Conservation (phyloP, 2,329 filamentous ascomycete species). For the Pseudogymnoascus sp. region DNA sequence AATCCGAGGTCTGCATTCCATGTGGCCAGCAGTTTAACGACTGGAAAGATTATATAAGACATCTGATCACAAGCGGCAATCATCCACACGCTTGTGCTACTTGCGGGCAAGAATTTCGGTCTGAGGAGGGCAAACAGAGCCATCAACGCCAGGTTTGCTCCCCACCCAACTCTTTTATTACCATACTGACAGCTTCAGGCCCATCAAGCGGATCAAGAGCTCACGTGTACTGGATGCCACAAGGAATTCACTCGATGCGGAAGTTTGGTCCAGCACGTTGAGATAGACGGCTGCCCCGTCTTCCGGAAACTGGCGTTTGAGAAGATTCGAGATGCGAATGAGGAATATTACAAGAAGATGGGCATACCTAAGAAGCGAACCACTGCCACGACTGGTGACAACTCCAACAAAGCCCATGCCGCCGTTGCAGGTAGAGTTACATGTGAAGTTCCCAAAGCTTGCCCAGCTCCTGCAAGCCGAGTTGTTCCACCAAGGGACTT, state of each 20-base stretch:
- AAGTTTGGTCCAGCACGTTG: conserved; percentile 19
- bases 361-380: background rate
- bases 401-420: background rate
- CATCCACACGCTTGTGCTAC: conserved; percentile 13
- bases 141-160: conserved; percentile 13
- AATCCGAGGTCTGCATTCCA: background rate
- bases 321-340: background rate
- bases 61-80: conserved; percentile 11
- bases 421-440: background rate
- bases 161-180: too few species aligned
- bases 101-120: conserved; percentile 17
- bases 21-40: background rate
- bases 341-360: background rate
- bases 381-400: background rate
- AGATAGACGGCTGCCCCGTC: conserved; percentile 14
- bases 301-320: background rate
- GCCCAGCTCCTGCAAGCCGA: background rate
- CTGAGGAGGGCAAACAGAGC: conserved; percentile 12
- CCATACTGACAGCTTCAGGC: conserved; percentile 11
- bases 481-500: background rate
- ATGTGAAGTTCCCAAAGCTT: background rate
- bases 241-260: conserved; percentile 19
- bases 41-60: conserved; percentile 10
- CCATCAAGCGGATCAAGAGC: conserved; percentile 17
- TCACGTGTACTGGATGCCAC: conserved; percentile 17